These are phyloP conservation scores for Austropuccinia psidii DNA, from an alignment of 1,284 basidiomycete genomes.

Conservation along the genomic window DNA sequence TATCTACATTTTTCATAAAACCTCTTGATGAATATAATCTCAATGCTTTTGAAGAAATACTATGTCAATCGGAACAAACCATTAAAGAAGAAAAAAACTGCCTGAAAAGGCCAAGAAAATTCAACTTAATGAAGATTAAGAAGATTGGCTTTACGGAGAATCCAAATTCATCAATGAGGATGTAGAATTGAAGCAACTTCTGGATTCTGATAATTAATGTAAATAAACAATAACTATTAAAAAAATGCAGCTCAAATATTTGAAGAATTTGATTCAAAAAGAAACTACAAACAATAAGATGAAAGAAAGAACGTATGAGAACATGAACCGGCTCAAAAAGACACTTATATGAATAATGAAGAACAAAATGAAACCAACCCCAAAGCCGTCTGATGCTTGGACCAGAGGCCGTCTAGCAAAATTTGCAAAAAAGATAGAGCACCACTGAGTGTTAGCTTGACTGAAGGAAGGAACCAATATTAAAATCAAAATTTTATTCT, in stretches of 20 bases:
- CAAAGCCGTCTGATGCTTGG: no score
- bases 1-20: no score
- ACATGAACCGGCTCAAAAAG: no score
- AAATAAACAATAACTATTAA: no score
- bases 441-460: slow-evolving; percentile 26
- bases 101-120: background rate
- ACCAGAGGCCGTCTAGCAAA: background rate
- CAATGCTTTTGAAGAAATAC: background rate
- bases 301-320: no score
- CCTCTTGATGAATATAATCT: background rate
- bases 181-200: background rate
- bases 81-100: background rate
- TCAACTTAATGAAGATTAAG: background rate
- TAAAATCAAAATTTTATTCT: background rate
- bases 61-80: no score
- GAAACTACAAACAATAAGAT: no score
- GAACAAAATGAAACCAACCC: no score
- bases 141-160: background rate
- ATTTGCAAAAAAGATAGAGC: slow-evolving; percentile 8
- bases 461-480: no score
- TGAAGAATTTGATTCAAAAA: no score
- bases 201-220: background rate
- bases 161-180: background rate
- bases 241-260: no score
- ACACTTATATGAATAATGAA: no score